Conservation (phyloP, 1,139 yeast species). For the Taphrina wiesneri region DNA sequence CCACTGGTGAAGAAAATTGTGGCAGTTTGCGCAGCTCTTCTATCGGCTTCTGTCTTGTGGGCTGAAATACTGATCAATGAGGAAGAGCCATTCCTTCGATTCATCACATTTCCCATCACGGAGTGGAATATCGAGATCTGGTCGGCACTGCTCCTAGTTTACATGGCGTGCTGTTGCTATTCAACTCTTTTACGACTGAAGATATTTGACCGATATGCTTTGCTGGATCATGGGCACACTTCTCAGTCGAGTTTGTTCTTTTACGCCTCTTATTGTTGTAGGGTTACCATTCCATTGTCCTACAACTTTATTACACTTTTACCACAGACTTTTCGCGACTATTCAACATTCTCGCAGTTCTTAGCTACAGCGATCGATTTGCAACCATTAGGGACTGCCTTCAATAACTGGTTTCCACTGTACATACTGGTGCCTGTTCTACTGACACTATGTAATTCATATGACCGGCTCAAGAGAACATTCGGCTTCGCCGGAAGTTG, state of each 20-base stretch:
- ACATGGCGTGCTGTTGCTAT: conserved; percentile 68
- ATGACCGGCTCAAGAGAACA: conserved; percentile 1
- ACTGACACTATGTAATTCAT: conserved; percentile 58
- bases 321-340: conserved; percentile 46
- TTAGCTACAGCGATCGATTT: conserved; percentile 73
- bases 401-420: conserved; percentile 75
- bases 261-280: conserved; percentile 76
- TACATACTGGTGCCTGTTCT: conserved; percentile 66
- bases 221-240: conserved; percentile 62
- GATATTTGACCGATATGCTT: conserved; percentile 72
- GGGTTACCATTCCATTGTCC: conserved; percentile 77
- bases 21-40: conserved; percentile 49
- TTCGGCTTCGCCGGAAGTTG: neutral
- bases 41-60: conserved; percentile 62
- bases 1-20: conserved; percentile 53
- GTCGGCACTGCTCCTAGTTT: conserved; percentile 56
- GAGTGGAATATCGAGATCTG: conserved; percentile 51
- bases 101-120: conserved; percentile 9
- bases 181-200: conserved; percentile 67
- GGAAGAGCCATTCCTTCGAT: conserved; percentile 19
- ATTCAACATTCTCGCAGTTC: conserved; percentile 54
- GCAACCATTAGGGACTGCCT: conserved; percentile 69
- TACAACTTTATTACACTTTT: conserved; percentile 70
- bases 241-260: conserved; percentile 75
- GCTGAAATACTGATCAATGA: conserved; percentile 62